Evolutionary conservation across 2,329 filamentous ascomycete species (phyloP), one percentile per base, ranked within the genome.

Genomic region (Pseudocercospora fijiensis): DNA sequence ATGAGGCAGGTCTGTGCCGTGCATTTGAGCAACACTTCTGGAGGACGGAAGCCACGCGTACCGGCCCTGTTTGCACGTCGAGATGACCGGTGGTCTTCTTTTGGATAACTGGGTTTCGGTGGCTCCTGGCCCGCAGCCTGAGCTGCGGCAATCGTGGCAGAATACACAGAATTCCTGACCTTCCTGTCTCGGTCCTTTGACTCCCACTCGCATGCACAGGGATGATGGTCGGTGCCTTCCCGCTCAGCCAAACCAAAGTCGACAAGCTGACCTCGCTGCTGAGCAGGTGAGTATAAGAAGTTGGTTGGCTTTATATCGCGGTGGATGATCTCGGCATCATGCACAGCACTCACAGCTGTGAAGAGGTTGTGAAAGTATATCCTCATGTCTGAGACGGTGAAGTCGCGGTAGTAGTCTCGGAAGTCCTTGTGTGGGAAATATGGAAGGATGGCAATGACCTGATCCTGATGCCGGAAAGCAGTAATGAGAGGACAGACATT

Each of bases 361-460:
- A 99, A 95, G 4, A 99, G 84, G 51, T 90, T 94, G 33, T 88
- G 86, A 71, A 99, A 90, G 78, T 99, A 99, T 72, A 95, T 85
- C 61, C 90, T 87, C 81, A 96, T 96, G 73, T 98, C 94, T 2
- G 85, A 80, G 13, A 96, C 86, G 52, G 88, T 90, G 85, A 99
- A 93, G 58, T 93, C 88, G 59, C 93, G 89, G 75, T 97, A 99
- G 81, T 98, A 97, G 67, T 91, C 88, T 56, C 95, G 87, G 78
- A 99, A 99, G 79, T 99, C 95, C 66, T 90, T 88, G 78, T 99
- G 95, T 66, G 91, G 89, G 76, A 97, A 99, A 80, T 96, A 99
- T 0, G 95, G 95, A 24, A 99, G 84, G 33, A 99, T 89, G 58
- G 95, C 94, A 51, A 98, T 88, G 43, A 99, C 95, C 78, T 99